Base-by-base conservation (phyloP, 441 rosid genomes). In the Erodium texanum region DNA sequence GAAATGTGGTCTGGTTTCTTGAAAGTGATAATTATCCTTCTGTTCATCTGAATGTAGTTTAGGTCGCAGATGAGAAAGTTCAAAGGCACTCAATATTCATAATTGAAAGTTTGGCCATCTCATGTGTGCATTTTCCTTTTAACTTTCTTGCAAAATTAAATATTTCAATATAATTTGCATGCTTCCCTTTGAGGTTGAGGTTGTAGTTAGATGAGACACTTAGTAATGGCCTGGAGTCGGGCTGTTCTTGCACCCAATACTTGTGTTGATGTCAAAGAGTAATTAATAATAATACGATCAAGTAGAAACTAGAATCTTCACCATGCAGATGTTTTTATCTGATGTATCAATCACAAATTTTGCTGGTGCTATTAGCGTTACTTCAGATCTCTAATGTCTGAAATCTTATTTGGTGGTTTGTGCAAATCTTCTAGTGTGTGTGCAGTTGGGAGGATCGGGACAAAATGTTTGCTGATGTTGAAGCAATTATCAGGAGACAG, bases 401-500 rank as follows among this genome's bases (percentile, higher is more conserved):
- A 22, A 20, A 58, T 58, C 62, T 58, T 20, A 58, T 58, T 20
- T 58, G 24, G 62, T 7, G 24, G 14, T 20, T 19, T 11, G 2
- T 10, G n/a, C n/a, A 56, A 22, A 14, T 63, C 27, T 81, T 27
- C 14, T 75, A 95, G 99, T 89, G 93, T 77, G 90, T 95, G 10
- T 95, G 99, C 71, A 74, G 89, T 73, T 95, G 99, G 99, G 99
- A 92, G 71, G 94, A 87, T 75, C 93, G 98, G n/a, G 90, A 89
- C 75, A 84, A 83, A 72, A 87, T 86, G 90, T 95, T 92, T 54
- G 15, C 77, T 70, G 98, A 95, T 74, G 98, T 92, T 72, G 99
- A 95, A 82, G 92, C 80, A 43, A 87, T 95, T 68, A 91, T 95
- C 65, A 82, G 86, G 76, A 89, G 87, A 75, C 99, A 95, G 85